phyloP scores from a whole-genome alignment of 129 eudicot genomes.

The Flaveria robusta region DNA sequence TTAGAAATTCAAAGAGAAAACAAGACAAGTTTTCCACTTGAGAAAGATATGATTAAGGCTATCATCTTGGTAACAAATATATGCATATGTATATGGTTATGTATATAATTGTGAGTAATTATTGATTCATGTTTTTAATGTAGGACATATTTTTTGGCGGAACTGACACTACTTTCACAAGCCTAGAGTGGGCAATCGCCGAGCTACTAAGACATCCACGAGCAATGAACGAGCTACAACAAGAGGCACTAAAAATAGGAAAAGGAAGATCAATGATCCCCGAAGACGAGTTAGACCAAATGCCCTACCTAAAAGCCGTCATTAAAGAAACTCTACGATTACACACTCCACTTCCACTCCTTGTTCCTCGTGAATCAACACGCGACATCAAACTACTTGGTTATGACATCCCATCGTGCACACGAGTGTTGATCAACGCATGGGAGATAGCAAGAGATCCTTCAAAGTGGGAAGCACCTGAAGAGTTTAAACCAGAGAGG shows the following conservation, averaged over 20 bases:
- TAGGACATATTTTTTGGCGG: not conserved
- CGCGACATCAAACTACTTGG: not conserved
- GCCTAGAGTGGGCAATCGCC: conserved; percentile 3
- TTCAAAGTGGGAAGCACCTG: conserved; percentile 2
- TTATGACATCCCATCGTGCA: not conserved
- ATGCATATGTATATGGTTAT: too few relatives aligned
- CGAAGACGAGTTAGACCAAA: not conserved
- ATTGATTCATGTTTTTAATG: not conserved
- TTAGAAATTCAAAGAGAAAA: not conserved
- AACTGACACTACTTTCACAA: not conserved
- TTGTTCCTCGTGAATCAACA: conserved; percentile 1
- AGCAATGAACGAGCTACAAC: conserved; percentile 1
- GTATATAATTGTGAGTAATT: not conserved
- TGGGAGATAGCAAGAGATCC: not conserved
- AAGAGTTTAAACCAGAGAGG: conserved; percentile 1
- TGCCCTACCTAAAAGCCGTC: not conserved
- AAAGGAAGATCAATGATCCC: not conserved
- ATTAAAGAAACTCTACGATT: not conserved
- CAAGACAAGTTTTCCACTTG: not conserved
- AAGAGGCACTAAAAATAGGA: not conserved
- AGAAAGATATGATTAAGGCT: not conserved
- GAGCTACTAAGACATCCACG: conserved; percentile 2
- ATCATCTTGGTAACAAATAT: not conserved
- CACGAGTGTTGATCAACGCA: not conserved
- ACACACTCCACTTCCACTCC: not conserved